Evolutionary conservation across 345 rosid species (phyloP).

Genomic region (Gossypium turneri): DNA sequence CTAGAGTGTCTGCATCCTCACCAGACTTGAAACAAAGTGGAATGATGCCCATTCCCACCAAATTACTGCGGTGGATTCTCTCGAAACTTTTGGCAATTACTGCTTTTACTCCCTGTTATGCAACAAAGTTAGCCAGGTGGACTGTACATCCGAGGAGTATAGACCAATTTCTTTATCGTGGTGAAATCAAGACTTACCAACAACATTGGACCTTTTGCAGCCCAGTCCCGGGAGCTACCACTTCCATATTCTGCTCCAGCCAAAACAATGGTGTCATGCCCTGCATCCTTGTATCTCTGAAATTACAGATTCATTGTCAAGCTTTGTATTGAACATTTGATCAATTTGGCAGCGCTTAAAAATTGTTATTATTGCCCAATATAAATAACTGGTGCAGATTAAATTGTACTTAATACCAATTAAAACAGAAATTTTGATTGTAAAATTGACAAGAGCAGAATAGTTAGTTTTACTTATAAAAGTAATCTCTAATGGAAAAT

Average conservation of each 20-base stretch:
- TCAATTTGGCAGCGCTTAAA: background rate
- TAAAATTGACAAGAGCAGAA: background rate
- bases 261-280: constrained; percentile 72
- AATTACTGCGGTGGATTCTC: constrained; percentile 95
- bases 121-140: constrained; percentile 13
- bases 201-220: constrained; percentile 98
- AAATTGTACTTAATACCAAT: background rate
- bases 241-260: constrained; percentile 99
- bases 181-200: constrained; percentile 44
- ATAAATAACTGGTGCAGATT: background rate
- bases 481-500: background rate
- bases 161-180: background rate
- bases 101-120: constrained; percentile 85
- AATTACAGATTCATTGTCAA: constrained; percentile 14
- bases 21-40: constrained; percentile 94
- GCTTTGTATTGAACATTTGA: background rate
- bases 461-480: background rate
- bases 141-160: background rate
- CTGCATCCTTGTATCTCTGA: constrained; percentile 80
- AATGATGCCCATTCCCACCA: constrained; percentile 97
- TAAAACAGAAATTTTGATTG: background rate
- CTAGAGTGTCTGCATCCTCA: constrained; percentile 85
- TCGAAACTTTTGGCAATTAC: constrained; percentile 97
- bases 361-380: background rate
- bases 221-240: constrained; percentile 99